Percentiles rank a stretch among this genome's conserved stretches.
Evolutionary conservation across 75 land plant genomes (phyloP).

Genomic region (Picea sitchensis): DNA sequence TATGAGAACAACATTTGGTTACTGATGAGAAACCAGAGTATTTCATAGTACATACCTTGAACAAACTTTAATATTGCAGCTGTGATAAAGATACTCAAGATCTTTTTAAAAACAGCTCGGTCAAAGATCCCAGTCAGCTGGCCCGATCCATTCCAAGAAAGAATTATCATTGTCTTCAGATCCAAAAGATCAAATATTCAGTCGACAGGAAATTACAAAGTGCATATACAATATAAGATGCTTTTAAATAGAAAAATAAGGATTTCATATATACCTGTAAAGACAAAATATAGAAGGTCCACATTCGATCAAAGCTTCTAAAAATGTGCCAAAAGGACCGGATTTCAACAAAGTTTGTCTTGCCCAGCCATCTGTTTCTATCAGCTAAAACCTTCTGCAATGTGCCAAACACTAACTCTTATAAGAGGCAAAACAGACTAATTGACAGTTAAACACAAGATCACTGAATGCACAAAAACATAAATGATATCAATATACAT

Average conservation of each 20-base stretch:
- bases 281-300: slow-evolving; percentile 83
- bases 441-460: neutral
- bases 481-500: neutral
- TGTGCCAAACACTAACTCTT: neutral
- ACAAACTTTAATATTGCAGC: slow-evolving; percentile 86
- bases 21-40: neutral
- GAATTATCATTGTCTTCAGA: slow-evolving; percentile 79
- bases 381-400: neutral
- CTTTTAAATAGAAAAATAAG: neutral
- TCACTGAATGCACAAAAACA: neutral
- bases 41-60: slow-evolving; percentile 69
- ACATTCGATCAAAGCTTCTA: slow-evolving; percentile 99
- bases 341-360: slow-evolving; percentile 92
- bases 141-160: slow-evolving; percentile 90
- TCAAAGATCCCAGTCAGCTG: slow-evolving; percentile 37
- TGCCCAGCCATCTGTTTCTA: slow-evolving; percentile 59
- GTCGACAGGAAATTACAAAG: neutral
- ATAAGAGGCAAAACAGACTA: neutral
- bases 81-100: slow-evolving; percentile 88
- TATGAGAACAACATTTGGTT: neutral
- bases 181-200: neutral
- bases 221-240: neutral
- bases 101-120: slow-evolving; percentile 59
- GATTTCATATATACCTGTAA: slow-evolving; percentile 62
- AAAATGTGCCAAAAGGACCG: slow-evolving; percentile 96